A percentile compares a stretch with the other conserved stretches of the same genome.
These are phyloP conservation scores for Solanum boliviense DNA, from an alignment of 257 asterid genomes.

Conservation along the genomic window DNA sequence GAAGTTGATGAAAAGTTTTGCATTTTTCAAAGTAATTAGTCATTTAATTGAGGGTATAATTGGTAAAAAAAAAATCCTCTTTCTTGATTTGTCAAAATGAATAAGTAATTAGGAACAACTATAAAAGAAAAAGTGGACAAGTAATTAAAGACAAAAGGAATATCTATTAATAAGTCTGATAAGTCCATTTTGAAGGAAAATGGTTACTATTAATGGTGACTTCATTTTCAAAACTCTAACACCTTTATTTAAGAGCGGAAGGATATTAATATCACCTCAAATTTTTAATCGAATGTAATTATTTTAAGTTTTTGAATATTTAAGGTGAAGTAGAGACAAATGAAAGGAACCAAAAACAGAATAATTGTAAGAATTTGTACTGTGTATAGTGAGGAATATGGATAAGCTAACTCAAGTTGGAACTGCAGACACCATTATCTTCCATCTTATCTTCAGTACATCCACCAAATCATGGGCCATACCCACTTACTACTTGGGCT, in stretches of 20 bases:
- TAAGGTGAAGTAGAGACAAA: not conserved
- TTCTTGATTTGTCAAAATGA: too few relatives aligned
- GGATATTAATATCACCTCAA: not conserved
- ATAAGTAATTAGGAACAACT: too few relatives aligned
- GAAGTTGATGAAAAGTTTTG: too few relatives aligned
- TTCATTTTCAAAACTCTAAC: not conserved
- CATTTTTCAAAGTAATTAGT: too few relatives aligned
- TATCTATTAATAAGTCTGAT: too few relatives aligned
- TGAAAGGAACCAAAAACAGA: not conserved
- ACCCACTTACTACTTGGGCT: not conserved
- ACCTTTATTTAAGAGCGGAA: not conserved
- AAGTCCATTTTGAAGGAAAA: not conserved
- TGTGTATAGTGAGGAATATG: not conserved
- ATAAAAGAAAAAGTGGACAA: too few relatives aligned
- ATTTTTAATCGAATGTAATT: not conserved
- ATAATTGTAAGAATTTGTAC: not conserved
- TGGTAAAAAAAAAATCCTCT: too few relatives aligned
- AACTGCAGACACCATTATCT: not conserved
- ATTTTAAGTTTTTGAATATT: not conserved
- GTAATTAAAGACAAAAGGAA: too few relatives aligned
- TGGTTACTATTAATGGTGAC: rapidly evolving
- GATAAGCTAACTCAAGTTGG: conserved; percentile 1
- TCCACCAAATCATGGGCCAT: not conserved
- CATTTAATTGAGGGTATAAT: too few relatives aligned
- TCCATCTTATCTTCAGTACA: not conserved